Evolutionary conservation across 352 stramenopile species (phyloP).

Genomic region (Peronospora belbahrii): DNA sequence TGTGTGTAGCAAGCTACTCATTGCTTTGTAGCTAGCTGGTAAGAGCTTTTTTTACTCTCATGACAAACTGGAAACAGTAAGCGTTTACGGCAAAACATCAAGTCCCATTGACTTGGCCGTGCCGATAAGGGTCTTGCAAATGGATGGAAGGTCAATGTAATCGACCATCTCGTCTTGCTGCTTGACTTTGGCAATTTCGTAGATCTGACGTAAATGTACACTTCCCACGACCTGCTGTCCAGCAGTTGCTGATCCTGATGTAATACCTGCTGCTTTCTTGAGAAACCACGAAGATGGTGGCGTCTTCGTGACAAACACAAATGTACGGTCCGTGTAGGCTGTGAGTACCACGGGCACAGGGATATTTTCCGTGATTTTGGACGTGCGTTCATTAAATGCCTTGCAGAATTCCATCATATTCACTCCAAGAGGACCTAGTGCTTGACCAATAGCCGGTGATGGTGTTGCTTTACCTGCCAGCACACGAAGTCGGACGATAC

Average conservation of each 20-base stretch:
- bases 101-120: constrained; percentile 90
- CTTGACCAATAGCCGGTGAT: constrained; percentile 84
- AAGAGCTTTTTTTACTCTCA: constrained; percentile 4
- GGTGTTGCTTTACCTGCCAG: constrained; percentile 78
- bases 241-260: constrained; percentile 57
- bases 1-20: constrained; percentile 19
- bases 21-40: constrained; percentile 16
- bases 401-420: constrained; percentile 99
- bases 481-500: constrained; percentile 81
- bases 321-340: constrained; percentile 92
- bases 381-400: constrained; percentile 96
- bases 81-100: constrained; percentile 55
- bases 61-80: too few species aligned
- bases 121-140: constrained; percentile 91
- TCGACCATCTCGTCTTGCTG: constrained; percentile 90
- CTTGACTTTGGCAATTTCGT: constrained; percentile 98
- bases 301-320: constrained; percentile 94
- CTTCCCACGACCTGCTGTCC: constrained; percentile 74
- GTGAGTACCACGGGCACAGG: constrained; percentile 90
- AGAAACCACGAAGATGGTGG: constrained; percentile 92
- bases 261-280: constrained; percentile 87
- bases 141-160: constrained; percentile 87
- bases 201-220: constrained; percentile 92
- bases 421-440: constrained; percentile 94
- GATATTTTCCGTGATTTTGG: constrained; percentile 87